A percentile compares a stretch with the other conserved stretches of the same genome.
Evolutionary conservation across 2,329 filamentous ascomycete species (phyloP).

Genomic region (Septoria petroselini): DNA sequence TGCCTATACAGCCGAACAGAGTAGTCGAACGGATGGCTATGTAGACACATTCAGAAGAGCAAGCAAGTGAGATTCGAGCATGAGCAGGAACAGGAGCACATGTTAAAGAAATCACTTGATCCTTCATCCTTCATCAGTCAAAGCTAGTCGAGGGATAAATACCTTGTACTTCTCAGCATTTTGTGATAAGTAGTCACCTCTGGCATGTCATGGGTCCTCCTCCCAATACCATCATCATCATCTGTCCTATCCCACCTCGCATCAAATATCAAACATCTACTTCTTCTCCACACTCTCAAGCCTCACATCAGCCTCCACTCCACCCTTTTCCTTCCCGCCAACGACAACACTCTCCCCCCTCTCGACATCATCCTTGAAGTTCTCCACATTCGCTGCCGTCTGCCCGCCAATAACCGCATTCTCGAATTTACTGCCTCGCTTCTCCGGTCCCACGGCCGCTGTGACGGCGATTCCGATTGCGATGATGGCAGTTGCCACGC

Average conservation of each 20-base stretch:
- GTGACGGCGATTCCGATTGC: conserved; percentile 66
- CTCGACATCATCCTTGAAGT: conserved; percentile 21
- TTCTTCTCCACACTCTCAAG: conserved; percentile 17
- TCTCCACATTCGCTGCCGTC: conserved; percentile 17
- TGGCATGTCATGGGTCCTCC: no score
- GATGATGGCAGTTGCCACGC: conserved; percentile 72
- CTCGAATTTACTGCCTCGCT: conserved; percentile 68
- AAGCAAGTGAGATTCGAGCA: no score
- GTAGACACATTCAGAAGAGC: no score
- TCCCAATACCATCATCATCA: neutral
- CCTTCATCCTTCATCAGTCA: no score
- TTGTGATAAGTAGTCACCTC: no score
- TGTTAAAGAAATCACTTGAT: no score
- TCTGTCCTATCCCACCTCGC: neutral
- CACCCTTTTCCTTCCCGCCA: no score
- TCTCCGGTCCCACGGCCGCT: conserved; percentile 69
- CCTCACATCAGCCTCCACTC: conserved; percentile 15
- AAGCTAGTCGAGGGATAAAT: no score
- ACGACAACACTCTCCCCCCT: conserved; percentile 16
- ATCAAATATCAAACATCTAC: neutral
- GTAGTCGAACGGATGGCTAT: no score
- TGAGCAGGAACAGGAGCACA: no score
- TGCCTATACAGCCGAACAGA: no score
- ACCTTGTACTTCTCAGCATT: no score
- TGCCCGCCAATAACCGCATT: conserved; percentile 42